Evolutionary conservation across 1,139 yeast species (phyloP).

Genomic region (Saccharomycopsis phalli): DNA sequence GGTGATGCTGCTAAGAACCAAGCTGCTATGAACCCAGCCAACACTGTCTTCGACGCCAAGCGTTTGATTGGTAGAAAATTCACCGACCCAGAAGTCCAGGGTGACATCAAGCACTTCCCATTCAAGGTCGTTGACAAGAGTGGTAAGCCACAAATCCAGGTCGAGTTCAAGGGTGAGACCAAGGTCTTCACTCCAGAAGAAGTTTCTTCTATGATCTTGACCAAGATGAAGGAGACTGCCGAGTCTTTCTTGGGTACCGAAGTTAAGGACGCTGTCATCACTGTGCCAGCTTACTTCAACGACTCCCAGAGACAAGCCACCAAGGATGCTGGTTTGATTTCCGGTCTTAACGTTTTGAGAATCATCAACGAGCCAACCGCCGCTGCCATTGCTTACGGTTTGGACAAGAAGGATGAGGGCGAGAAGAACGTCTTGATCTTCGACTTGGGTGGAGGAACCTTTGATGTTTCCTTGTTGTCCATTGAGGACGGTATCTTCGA

Average conservation of each 20-base stretch:
- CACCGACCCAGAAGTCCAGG: slow-evolving; percentile 46
- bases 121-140: slow-evolving; percentile 48
- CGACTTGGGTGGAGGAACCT: slow-evolving; percentile 98
- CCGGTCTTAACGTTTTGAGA: slow-evolving; percentile 90
- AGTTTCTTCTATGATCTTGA: slow-evolving; percentile 57
- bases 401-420: slow-evolving; percentile 72
- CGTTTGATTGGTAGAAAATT: slow-evolving; percentile 62
- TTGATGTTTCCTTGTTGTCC: slow-evolving; percentile 87
- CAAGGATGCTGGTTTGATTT: slow-evolving; percentile 97
- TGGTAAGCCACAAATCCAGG: slow-evolving; percentile 54
- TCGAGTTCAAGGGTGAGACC: slow-evolving; percentile 58
- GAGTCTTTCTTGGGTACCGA: slow-evolving; percentile 53
- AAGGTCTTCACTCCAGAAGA: slow-evolving; percentile 59
- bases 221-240: slow-evolving; percentile 61
- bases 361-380: slow-evolving; percentile 99
- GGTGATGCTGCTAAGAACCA: slow-evolving; percentile 70
- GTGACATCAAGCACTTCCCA: slow-evolving; percentile 56
- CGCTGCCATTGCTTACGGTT: slow-evolving; percentile 95
- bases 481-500: slow-evolving; percentile 95
- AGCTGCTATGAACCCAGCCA: slow-evolving; percentile 60
- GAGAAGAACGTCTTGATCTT: slow-evolving; percentile 87
- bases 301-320: slow-evolving; percentile 99
- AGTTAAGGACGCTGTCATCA: slow-evolving; percentile 67
- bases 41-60: slow-evolving; percentile 62
- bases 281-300: slow-evolving; percentile 95